Conservation (phyloP, 768 basidiomycete genomes). For the Trametopsis cervina region DNA sequence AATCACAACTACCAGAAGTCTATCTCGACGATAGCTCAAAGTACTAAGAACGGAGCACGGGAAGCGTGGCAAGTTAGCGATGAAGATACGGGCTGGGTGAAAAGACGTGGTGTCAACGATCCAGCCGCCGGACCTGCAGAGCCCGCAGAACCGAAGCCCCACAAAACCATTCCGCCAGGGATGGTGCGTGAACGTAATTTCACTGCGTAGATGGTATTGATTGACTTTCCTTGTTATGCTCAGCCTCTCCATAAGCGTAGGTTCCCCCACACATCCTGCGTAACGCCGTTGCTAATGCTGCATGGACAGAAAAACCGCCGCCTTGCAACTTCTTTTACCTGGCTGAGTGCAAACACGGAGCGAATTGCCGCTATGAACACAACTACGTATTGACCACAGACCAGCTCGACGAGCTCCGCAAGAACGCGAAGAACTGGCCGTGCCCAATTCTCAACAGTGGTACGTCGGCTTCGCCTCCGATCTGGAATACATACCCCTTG, state of each 20-base stretch:
- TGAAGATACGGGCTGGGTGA: too few species aligned
- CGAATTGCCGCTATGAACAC: constrained; percentile 29
- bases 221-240: background rate
- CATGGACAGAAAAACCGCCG: constrained; percentile 26
- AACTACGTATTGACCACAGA: constrained; percentile 25
- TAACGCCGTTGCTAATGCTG: background rate
- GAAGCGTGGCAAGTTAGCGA: too few species aligned
- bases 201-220: background rate
- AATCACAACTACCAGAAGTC: constrained; percentile 7
- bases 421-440: constrained; percentile 28
- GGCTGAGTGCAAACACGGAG: constrained; percentile 24
- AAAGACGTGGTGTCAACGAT: too few species aligned
- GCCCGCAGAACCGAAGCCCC: too few species aligned
- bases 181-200: constrained; percentile 1
- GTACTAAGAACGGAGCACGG: too few species aligned
- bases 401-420: constrained; percentile 24
- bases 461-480: constrained; percentile 13
- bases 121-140: too few species aligned
- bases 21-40: too few species aligned
- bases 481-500: too few species aligned
- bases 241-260: constrained; percentile 28
- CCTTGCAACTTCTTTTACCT: constrained; percentile 34
- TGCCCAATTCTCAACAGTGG: constrained; percentile 26
- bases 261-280: background rate
- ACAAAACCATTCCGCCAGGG: too few species aligned